These are phyloP conservation scores for Lagenaria siceraria DNA, from an alignment of 306 rosid genomes.

Conservation along the genomic window DNA sequence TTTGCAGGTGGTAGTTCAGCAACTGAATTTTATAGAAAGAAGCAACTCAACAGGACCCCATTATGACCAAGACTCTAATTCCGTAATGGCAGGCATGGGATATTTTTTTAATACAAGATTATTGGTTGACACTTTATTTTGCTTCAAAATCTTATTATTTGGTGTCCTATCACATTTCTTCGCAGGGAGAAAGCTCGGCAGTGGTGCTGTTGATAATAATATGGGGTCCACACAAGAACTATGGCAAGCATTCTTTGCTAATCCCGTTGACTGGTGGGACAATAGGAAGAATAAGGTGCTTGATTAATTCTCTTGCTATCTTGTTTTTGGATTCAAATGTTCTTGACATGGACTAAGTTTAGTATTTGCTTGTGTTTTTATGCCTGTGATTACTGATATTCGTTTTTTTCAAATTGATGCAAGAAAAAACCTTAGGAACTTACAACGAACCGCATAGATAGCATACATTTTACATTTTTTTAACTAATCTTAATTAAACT, in stretches of 20 bases:
- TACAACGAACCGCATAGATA: background rate
- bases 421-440: background rate
- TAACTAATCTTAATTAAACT: too few species aligned
- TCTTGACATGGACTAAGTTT: background rate
- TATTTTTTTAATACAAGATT: background rate
- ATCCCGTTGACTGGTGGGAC: constrained; percentile 59
- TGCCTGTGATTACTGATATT: background rate
- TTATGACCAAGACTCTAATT: constrained; percentile 37
- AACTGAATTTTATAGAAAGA: constrained; percentile 72
- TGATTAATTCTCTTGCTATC: background rate
- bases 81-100: constrained; percentile 34
- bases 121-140: background rate
- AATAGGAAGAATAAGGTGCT: constrained; percentile 50
- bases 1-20: constrained; percentile 64
- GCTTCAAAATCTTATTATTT: background rate
- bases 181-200: constrained; percentile 38
- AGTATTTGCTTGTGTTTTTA: background rate
- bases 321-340: background rate
- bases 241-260: constrained; percentile 66
- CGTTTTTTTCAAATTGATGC: background rate
- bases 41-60: constrained; percentile 18
- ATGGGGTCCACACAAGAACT: constrained; percentile 48
- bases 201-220: constrained; percentile 22
- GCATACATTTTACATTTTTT: background rate
- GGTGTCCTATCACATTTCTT: background rate